phyloP scores from a whole-genome alignment of 305 asterid genomes.

The Rubia tinctorum region DNA sequence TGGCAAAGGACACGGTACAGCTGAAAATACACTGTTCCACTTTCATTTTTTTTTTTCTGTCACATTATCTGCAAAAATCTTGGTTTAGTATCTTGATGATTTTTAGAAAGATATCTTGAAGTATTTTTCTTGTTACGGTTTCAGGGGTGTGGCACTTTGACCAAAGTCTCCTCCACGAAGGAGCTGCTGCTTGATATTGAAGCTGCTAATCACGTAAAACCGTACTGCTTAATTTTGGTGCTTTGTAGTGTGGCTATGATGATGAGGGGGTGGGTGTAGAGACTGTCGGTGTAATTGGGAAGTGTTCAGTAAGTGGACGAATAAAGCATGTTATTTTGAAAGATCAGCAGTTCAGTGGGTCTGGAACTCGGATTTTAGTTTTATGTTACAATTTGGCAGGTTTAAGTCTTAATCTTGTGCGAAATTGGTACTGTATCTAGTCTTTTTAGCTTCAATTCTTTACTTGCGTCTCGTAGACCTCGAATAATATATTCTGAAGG shows the following conservation, averaged over 20 bases:
- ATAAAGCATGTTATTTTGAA: background rate
- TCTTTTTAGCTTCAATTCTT: background rate
- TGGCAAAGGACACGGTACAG: conserved; percentile 84
- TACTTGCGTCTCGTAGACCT: no score
- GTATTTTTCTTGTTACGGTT: conserved; percentile 1
- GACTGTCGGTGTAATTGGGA: conserved; percentile 9
- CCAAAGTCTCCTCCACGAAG: conserved; percentile 57
- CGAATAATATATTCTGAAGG: no score
- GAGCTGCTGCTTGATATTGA: conserved; percentile 26
- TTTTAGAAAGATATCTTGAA: background rate
- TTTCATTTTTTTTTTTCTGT: conserved; percentile 4
- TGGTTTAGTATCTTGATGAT: background rate
- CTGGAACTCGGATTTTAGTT: no score
- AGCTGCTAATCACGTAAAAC: background rate
- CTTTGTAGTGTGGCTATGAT: background rate
- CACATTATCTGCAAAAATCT: background rate
- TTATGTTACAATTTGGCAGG: no score
- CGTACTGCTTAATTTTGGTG: background rate
- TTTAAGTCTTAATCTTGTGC: no score
- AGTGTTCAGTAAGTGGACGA: background rate
- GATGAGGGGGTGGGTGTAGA: background rate
- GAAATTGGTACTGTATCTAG: background rate
- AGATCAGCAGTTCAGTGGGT: no score
- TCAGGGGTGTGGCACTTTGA: conserved; percentile 89
- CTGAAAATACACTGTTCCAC: background rate